These are phyloP conservation scores for Verticillium longisporum DNA, from an alignment of 2,329 filamentous ascomycete species.

Conservation along the genomic window DNA sequence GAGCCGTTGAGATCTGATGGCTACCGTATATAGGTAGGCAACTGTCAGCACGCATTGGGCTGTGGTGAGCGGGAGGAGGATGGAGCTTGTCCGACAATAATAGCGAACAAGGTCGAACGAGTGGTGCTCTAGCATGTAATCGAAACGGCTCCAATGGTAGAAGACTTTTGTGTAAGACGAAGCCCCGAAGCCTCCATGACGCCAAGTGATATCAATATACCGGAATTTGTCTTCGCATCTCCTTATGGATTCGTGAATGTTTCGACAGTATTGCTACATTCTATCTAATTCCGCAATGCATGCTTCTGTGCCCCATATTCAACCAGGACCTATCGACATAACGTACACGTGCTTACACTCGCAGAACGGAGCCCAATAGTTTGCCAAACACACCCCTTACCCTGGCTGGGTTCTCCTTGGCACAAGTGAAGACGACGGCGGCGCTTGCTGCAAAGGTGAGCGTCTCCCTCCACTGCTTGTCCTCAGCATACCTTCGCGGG, in stretches of 20 bases:
- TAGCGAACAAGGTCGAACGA: not conserved
- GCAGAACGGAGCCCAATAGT: conserved; percentile 46
- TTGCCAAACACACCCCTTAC: conserved; percentile 64
- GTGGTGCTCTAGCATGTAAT: too few species aligned
- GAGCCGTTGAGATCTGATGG: not conserved
- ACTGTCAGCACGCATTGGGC: not conserved
- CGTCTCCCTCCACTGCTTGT: conserved; percentile 62
- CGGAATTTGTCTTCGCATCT: too few species aligned
- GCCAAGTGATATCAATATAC: too few species aligned
- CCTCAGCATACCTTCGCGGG: conserved; percentile 57
- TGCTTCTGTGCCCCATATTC: not conserved
- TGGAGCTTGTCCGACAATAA: not conserved
- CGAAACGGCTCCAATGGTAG: too few species aligned
- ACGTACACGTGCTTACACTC: conserved; percentile 6
- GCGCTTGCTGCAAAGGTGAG: conserved; percentile 60
- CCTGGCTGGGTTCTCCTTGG: conserved; percentile 52
- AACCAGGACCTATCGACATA: not conserved
- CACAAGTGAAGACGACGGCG: conserved; percentile 63
- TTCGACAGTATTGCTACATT: not conserved
- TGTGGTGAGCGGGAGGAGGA: not conserved
- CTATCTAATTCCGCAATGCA: not conserved
- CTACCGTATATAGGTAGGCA: not conserved
- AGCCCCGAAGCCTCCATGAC: too few species aligned
- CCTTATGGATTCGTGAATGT: not conserved
- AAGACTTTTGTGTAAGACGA: too few species aligned